phyloP scores from a whole-genome alignment of 768 basidiomycete genomes.

The Crassisporium funariophilum region DNA sequence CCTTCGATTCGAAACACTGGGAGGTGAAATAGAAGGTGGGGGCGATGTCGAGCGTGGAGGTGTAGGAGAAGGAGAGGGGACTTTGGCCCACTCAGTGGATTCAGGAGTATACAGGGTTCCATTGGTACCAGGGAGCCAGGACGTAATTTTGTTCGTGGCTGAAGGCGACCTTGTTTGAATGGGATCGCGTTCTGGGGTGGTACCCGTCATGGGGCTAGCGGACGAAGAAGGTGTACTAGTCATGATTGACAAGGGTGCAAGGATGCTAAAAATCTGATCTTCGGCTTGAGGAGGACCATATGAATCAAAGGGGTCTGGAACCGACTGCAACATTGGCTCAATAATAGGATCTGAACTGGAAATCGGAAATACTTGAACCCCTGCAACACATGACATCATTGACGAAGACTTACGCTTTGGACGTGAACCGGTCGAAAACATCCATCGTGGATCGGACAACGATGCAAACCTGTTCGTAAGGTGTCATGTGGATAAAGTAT shows the following conservation, averaged over 20 bases:
- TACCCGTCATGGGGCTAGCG: conserved; percentile 58
- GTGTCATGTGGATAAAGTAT: conserved; percentile 12
- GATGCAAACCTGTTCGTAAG: conserved; percentile 61
- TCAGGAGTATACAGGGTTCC: conserved; percentile 51
- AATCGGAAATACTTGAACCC: conserved; percentile 7
- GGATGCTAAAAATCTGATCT: conserved; percentile 91
- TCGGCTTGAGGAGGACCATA: conserved; percentile 88
- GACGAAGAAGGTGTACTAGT: conserved; percentile 54
- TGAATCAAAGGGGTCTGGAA: conserved; percentile 92
- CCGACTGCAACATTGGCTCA: conserved; percentile 86
- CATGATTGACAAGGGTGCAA: conserved; percentile 83
- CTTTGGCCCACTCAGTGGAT: conserved; percentile 57
- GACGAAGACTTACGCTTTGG: conserved; percentile 72
- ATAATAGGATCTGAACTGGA: conserved; percentile 83
- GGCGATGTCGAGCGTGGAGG: conserved; percentile 59
- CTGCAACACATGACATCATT: conserved; percentile 17
- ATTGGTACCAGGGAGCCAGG: conserved; percentile 53
- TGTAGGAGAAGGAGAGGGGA: conserved; percentile 41
- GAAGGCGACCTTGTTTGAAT: conserved; percentile 35
- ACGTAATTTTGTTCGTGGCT: conserved; percentile 26
- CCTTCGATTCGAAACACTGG: conserved; percentile 43
- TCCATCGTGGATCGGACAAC: conserved; percentile 91
- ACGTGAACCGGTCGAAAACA: conserved; percentile 83
- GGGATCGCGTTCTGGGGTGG: conserved; percentile 42
- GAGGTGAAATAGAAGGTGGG: conserved; percentile 40